These are phyloP conservation scores for Fusarium udum DNA, from an alignment of 2,329 filamentous ascomycete genomes.

Conservation along the genomic window DNA sequence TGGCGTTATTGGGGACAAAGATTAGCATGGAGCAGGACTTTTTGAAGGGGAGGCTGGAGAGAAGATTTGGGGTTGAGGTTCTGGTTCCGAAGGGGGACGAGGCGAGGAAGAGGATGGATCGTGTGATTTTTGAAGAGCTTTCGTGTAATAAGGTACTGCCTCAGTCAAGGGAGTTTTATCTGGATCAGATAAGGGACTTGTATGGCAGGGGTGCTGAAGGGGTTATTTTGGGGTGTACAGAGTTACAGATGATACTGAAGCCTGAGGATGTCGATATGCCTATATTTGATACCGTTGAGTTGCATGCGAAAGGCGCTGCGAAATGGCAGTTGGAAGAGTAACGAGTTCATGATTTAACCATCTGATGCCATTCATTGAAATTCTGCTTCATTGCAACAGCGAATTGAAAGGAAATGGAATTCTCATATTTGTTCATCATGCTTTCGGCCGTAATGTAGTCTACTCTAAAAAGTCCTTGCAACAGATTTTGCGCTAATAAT, in stretches of 20 bases:
- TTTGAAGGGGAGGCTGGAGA: not conserved
- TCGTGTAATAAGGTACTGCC: not conserved
- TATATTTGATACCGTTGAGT: slow-evolving; percentile 1
- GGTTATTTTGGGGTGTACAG: not conserved
- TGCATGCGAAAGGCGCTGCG: not conserved
- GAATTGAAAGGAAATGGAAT: not conserved
- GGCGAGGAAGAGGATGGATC: not conserved
- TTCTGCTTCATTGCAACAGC: not conserved
- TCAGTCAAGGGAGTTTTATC: slow-evolving; percentile 1
- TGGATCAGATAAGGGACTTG: not conserved
- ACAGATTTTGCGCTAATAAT: not conserved
- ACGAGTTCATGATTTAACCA: too few species aligned
- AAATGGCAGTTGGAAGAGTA: slow-evolving; percentile 1
- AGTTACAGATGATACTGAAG: slow-evolving; percentile 3
- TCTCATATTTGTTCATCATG: not conserved
- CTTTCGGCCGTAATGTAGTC: not conserved
- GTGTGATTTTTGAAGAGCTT: slow-evolving; percentile 3
- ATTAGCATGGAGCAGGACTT: slow-evolving; percentile 8
- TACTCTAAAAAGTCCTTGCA: not conserved
- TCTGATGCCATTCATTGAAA: not conserved
- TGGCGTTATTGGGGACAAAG: not conserved
- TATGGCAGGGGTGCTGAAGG: not conserved
- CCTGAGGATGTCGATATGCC: not conserved
- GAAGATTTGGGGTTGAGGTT: not conserved
- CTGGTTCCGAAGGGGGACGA: not conserved